Evolutionary conservation across 495 filamentous ascomycete species (phyloP), one percentile per base, ranked within the genome.

Genomic region (Usnea hakonensis): DNA sequence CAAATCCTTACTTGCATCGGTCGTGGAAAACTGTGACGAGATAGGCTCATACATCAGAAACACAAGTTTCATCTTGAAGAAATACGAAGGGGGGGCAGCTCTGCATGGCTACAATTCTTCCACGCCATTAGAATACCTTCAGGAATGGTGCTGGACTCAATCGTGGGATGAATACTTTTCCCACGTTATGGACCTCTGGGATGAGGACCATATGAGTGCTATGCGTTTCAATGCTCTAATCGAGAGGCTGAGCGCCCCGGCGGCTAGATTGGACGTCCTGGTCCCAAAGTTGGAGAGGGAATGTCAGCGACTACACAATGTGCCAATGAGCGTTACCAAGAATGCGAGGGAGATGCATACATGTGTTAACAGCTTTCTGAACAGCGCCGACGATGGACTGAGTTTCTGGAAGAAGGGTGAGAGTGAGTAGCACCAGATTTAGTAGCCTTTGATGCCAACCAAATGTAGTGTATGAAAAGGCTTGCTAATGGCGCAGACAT

Each of bases 71-170:
- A 54, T 54, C 50, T 10, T 54, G 14, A n/a, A 26, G 11, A 54
- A 54, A 26, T 54, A 54, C 23, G 50, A 26, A 54, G 50, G 50
- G 23, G 50, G 50, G 11, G 11, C 50, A 13, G 50, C 50, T 23
- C 28, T 54, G 28, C 50, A 54, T 54, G 50, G 50, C 50, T 26
- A 54, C 50, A 54, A 54, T 23, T 54, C 50, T 23, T 54, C 50
- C 11, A 30, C 11, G n/a, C 50, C 50, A 23, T 54, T 54, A 13
- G 50, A n/a, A 54, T 54, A 54, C 28, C 50, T 54, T 23, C 11
- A 54, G 50, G 50, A 30, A 21, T 54, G 50, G 50, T 54, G 50
- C 50, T 54, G 50, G 50, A 54, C 50, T 54, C 19, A 23, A 26
- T 54, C 50, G 13, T 54, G 50, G 50, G 50, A 54, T 30, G 50